Base-by-base conservation (phyloP, 495 filamentous ascomycete genomes). In the Aspergillus saccharolyticus region DNA sequence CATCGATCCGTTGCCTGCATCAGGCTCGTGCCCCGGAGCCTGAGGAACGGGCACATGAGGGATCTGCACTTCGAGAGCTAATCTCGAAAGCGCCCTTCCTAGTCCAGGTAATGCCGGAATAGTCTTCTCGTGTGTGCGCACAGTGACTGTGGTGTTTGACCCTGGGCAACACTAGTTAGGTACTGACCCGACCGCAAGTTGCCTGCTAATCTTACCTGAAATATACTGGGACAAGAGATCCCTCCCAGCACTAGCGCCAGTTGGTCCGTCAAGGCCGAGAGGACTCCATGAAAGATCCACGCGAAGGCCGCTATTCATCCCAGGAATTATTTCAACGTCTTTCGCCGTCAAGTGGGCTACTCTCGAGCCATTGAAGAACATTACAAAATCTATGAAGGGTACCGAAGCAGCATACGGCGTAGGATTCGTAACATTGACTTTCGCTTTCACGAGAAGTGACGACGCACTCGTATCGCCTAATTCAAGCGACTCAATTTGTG, bases 391-490 rank as follows among this genome's bases (percentile, higher is more conserved):
- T 47, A 89, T 63, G 58, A 85, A 93, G 9, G 94, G 93, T 42
- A 98, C 74, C 18, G 77, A 75, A 0, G 88, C 90, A 21, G 88
- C 85, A 69, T 96, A 96, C 0, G 84, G 74, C 1, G 91, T 95
- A 3, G 94, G 94, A 65, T 98, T 98, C 2, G 88, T 93, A 57
- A 96, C 75, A 66, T 92, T 94, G 55, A 95, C 73, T 19, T 65
- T 73, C 10, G 89, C 86, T 57, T 81, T 74, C 10, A 97, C 68
- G 15, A 80, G 82, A 19, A 96, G 69, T 5, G 85, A 88, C 16
- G 84, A 80, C 43, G 79, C 71, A 4, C 85, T 84, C 0, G 91
- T 95, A 42, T 86, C 77, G 28, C 83, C 64, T 55, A 98, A 80
- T 53, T 80, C 72, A 18, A 98, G 68, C 44, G 79, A 78, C 30